phyloP scores from a whole-genome alignment of 148 eudicot species.

The Pharnaceum exiguum region DNA sequence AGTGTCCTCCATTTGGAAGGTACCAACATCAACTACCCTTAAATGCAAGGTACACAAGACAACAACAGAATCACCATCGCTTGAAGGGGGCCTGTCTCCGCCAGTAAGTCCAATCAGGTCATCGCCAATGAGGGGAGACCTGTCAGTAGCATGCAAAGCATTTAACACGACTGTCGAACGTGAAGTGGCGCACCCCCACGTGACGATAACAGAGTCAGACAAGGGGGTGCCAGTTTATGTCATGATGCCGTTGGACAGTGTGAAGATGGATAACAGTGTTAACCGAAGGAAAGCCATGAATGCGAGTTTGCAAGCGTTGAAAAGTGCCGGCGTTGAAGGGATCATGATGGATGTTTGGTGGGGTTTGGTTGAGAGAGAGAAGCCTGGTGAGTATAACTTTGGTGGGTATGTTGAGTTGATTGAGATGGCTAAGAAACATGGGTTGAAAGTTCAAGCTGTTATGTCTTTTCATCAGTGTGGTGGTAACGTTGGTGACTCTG shows the following conservation, averaged over 20 bases:
- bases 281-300: constrained; percentile 80
- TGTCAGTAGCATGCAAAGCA: constrained; percentile 31
- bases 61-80: not conserved
- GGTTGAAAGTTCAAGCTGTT: constrained; percentile 80
- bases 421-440: constrained; percentile 66
- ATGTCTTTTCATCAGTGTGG: constrained; percentile 97
- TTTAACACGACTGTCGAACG: not conserved
- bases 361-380: constrained; percentile 86
- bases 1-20: constrained; percentile 17
- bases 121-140: constrained; percentile 24
- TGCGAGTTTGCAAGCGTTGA: constrained; percentile 72
- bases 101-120: constrained; percentile 31
- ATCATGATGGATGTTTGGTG: constrained; percentile 97
- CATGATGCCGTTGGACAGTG: constrained; percentile 94
- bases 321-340: constrained; percentile 85
- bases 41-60: constrained; percentile 4
- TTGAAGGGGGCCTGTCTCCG: constrained; percentile 25
- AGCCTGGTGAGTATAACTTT: constrained; percentile 73
- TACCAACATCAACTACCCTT: constrained; percentile 4
- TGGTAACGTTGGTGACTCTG: constrained; percentile 87
- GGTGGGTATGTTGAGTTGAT: constrained; percentile 72
- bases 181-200: not conserved
- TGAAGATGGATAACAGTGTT: constrained; percentile 55
- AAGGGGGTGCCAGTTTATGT: constrained; percentile 88
- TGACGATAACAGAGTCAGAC: constrained; percentile 7